These are phyloP conservation scores for Pharnaceum exiguum DNA, from an alignment of 148 eudicot species.

Conservation along the genomic window DNA sequence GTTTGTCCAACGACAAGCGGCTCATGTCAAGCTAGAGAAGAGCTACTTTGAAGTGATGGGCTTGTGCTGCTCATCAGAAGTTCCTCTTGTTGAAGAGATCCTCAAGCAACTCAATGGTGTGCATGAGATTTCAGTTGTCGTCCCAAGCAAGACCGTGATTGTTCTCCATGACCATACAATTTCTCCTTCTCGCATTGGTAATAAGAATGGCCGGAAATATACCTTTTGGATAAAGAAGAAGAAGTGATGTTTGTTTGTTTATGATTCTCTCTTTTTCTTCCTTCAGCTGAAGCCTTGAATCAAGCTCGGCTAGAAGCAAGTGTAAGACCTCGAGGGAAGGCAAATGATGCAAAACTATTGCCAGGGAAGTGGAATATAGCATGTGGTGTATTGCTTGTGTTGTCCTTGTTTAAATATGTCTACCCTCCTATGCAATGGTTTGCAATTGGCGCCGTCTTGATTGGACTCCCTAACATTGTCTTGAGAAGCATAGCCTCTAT, in stretches of 20 bases:
- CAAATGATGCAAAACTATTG: conserved; percentile 26
- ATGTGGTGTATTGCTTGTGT: conserved; percentile 30
- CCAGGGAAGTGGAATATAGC: conserved; percentile 38
- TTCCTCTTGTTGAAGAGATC: conserved; percentile 29
- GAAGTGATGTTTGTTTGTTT: too few relatives aligned
- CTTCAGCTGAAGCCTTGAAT: conserved; percentile 35
- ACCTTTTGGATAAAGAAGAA: not conserved
- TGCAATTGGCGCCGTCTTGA: conserved; percentile 34
- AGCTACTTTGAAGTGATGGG: conserved; percentile 43
- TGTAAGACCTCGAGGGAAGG: conserved; percentile 26
- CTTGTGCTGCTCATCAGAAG: conserved; percentile 45
- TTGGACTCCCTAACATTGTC: conserved; percentile 34
- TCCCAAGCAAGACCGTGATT: conserved; percentile 39
- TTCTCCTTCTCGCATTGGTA: conserved; percentile 31
- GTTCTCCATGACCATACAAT: conserved; percentile 32
- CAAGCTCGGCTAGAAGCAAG: conserved; percentile 43
- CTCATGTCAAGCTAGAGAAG: conserved; percentile 27
- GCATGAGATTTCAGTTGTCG: conserved; percentile 28
- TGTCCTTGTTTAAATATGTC: conserved; percentile 40
- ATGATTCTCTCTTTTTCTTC: not conserved
- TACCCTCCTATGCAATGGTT: conserved; percentile 41
- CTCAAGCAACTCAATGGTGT: conserved; percentile 33
- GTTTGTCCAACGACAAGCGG: not conserved
- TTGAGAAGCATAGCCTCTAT: conserved; percentile 39
- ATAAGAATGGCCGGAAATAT: not conserved